Conservation (phyloP, 163 green algal species). For the Prototheca wickerhamii region DNA sequence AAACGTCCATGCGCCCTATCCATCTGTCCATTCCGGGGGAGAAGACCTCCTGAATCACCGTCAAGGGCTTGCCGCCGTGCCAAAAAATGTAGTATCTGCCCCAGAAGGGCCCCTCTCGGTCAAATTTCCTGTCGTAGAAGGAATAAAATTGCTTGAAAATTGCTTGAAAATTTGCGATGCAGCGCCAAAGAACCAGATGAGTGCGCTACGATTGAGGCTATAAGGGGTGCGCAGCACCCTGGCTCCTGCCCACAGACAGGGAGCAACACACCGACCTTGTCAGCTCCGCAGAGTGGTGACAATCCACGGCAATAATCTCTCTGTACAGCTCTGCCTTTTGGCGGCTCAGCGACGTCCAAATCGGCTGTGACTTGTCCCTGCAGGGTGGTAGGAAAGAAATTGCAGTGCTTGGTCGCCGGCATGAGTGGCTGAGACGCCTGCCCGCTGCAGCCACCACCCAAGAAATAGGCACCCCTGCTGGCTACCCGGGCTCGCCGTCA, state of each 20-base stretch:
- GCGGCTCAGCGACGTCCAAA: constrained; percentile 72
- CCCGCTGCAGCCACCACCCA: no score
- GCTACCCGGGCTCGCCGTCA: no score
- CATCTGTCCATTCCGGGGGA: constrained; percentile 22
- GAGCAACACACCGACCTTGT: constrained; percentile 33
- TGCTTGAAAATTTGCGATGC: neutral
- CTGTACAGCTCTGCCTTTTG: constrained; percentile 77
- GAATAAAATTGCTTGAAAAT: neutral
- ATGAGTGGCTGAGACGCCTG: neutral
- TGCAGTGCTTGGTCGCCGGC: no score
- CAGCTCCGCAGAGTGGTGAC: constrained; percentile 50
- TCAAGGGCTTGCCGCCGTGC: constrained; percentile 65
- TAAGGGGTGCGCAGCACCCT: no score
- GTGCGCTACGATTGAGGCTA: no score
- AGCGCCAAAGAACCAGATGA: no score
- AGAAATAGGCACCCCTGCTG: no score
- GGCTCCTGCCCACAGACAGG: neutral
- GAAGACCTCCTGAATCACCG: constrained; percentile 91
- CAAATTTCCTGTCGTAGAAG: constrained; percentile 19
- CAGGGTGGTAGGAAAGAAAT: no score
- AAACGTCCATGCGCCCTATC: no score
- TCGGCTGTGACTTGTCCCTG: constrained; percentile 60
- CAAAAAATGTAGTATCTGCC: constrained; percentile 82
- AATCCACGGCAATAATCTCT: constrained; percentile 62
- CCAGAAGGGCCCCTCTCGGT: constrained; percentile 66